These are phyloP conservation scores for Thalassia testudinum DNA, from an alignment of 116 monocot species.

Conservation along the genomic window DNA sequence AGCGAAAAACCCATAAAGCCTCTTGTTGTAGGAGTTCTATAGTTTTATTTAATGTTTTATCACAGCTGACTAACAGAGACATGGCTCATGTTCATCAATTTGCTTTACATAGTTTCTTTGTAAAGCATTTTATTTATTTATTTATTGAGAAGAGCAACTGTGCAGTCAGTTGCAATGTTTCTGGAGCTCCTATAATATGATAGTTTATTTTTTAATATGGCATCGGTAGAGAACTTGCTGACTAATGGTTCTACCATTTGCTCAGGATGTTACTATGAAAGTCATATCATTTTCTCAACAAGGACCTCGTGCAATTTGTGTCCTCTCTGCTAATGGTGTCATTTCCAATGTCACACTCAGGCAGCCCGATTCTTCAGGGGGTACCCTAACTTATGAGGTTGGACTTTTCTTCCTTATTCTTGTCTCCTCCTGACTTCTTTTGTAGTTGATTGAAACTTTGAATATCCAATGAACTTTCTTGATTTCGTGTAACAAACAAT, in stretches of 20 bases:
- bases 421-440: neutral
- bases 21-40: no score
- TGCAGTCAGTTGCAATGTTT: no score
- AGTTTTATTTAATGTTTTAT: no score
- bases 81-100: neutral
- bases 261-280: slow-evolving; percentile 34
- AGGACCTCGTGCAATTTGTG: slow-evolving; percentile 30
- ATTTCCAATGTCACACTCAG: slow-evolving; percentile 37
- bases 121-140: neutral
- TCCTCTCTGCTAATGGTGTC: slow-evolving; percentile 33
- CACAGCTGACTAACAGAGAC: no score
- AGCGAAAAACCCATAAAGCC: no score
- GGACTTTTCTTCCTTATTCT: no score
- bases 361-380: slow-evolving; percentile 38
- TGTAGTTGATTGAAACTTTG: neutral
- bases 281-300: slow-evolving; percentile 42
- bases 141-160: no score
- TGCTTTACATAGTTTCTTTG: neutral
- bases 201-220: no score
- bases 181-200: neutral
- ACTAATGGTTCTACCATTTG: neutral
- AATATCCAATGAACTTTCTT: no score
- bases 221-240: neutral
- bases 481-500: no score
- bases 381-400: slow-evolving; percentile 31